Evolutionary conservation across 257 asterid genomes (phyloP), one percentile per base, ranked within the genome.

Genomic region (Craterostigma plantagineum): DNA sequence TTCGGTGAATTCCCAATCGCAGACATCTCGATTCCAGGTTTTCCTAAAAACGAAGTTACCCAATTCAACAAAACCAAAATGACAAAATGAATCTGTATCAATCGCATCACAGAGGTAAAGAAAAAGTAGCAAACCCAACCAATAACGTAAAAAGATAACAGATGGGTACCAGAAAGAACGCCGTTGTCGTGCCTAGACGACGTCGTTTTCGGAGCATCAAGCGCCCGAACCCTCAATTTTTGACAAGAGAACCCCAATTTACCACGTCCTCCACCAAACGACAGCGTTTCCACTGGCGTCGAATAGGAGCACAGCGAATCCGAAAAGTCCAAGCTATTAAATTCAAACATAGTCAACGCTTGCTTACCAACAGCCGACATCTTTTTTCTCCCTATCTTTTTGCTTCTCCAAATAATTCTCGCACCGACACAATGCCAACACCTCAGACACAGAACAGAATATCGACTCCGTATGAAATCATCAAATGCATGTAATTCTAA

Each of bases 1-100:
- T 90, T 77, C 1, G 85, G 60, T 10, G 94, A 77, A 54, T 68
- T 90, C 46, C 91, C 92, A n/a, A 59, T 62, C 0, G 70, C 66
- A 45, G 80, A 64, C 55, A 56, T 60, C 66, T 59, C 37, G 16
- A 62, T 16, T 16, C 34, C 50, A 37, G 52, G 63, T 52, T 75
- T 57, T 45, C 79, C 99, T 90, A 55, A n/a, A n/a, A 37, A 35
- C 11, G 11, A 11, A 38, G 43, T n/a, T 9, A 45, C n/a, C 11
- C 17, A 7, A 14, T 34, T 9, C 10, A 50, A 34, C 40, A 49
- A 6, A 23, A 23, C 30, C 30, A 23, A 23, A 23, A 23, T 23
- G 30, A 23, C 6, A 2, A 23, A 23, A 23, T 23, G 30, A 23
- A 23, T 23, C 30, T 2, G 30, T 23, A 23, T 23, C 6, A 23